Evolutionary conservation across 2,329 filamentous ascomycete species (phyloP), one percentile per base, ranked within the genome.

Genomic region (Xylaria sp.): DNA sequence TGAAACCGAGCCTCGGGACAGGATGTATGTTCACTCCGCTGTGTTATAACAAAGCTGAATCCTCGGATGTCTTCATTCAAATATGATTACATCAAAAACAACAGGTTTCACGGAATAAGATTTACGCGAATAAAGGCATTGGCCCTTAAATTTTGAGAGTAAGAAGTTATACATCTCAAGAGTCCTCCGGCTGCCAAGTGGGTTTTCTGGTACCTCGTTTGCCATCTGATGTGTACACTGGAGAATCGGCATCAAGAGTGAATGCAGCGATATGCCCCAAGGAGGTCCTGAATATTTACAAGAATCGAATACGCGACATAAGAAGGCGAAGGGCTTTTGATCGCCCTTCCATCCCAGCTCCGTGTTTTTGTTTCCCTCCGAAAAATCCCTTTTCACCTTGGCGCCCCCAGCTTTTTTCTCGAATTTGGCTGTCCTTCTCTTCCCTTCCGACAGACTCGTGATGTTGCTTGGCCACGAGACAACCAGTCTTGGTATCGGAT

Each of bases 291-390:
- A 69, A 65, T 63, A 65, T 71, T 23, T 69, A 69, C 67, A 71
- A 69, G 67, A 69, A 71, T 69, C 34, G 58, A 69, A 69, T 71
- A 65, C 60, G 63, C 50, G 60, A 55, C 63, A 50, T 59, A 63
- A 41, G 18, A 20, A 13, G 41, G 25, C n/a, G 31, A 23, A 13
- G 8, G 15, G 15, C 8, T 34, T n/a, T 7, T 58, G 25, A 37
- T 55, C 18, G 20, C 6, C 57, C 44, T 60, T 28, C 46, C 23
- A 25, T 50, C 54, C 34, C 54, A 31, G 10, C 41, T 28, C n/a
- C 39, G 56, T 50, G 51, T 31, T 46, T 31, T 59, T 20, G 41
- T 58, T 15, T 37, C 18, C n/a, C 9, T 48, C 9, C 46, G 8
- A 59, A 3, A 23, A 31, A 23, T 44, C 31, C 25, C 7, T 12